Evolutionary conservation across 208 protist species (phyloP), one percentile per base, ranked within the genome.

Genomic region (Strigomonas culicis): DNA sequence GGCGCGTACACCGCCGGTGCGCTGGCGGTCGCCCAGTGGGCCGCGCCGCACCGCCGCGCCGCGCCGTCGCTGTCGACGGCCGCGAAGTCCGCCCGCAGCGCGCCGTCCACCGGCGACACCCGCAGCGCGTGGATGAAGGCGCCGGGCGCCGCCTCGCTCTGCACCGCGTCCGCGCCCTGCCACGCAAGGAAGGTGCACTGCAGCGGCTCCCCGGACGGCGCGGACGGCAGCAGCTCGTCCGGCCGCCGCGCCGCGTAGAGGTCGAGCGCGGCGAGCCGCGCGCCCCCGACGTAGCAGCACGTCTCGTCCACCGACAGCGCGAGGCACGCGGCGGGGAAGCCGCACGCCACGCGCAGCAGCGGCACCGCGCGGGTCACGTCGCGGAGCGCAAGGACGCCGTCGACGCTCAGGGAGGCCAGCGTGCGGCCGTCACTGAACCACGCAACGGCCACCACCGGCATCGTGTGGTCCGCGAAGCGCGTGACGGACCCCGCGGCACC

Each of bases 271-370:
- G 70, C 76, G 27, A 91, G 57, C 0, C 55, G 63, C 19, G 71
- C 72, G 2, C 88, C 88, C 22, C 73, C 88, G 11, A 92, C 80
- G 36, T 77, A 89, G 25, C 76, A 77, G 4, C 53, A 56, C 15
- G 85, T 86, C 72, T 94, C 85, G 62, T 94, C 85, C 13, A 69
- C 39, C 15, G 85, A 84, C 21, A 80, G 75, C 0, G 76, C 73
- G 2, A 94, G 21, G 28, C 65, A 75, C 6, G 64, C 59, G 6
- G 79, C 66, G 0, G 83, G 73, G 41, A 92, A 89, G 8, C 81
- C 77, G 41, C 74, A 76, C 15, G 36, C 32, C 7, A 87, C 46
- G 22, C 60, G 61, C 10, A 73, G 72, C n/a, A 88, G 58, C 7
- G 31, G n/a, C 13, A 13, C 4, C 4, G 4, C n/a, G 21, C 55